Evolutionary conservation across 1,284 basidiomycete genomes (phyloP), one percentile per base, ranked within the genome.

Genomic region (Ganoderma meredithae): DNA sequence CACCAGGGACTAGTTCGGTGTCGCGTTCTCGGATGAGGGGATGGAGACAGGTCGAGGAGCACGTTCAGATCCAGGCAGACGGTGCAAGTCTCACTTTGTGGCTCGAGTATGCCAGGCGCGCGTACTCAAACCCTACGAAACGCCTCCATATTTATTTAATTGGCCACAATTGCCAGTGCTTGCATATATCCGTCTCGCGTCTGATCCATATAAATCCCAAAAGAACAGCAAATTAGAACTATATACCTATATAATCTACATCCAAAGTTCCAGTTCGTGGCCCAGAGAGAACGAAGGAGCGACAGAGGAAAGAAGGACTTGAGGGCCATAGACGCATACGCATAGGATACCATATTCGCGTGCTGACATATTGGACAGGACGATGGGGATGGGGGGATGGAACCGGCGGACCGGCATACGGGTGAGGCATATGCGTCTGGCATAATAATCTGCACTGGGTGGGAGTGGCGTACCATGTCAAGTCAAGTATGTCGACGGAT

Each of bases 261-360:
- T 41, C 39, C 55, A 56, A 33, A 56, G 53, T 56, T 56, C 53
- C n/a, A 22, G 33, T 25, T 60, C 58, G 39, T 40, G 13, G 39
- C 41, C 58, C 39, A 60, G 36, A 19, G 25, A 33, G n/a, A 56
- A 52, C 44, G 27, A 39, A 41, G 39, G 27, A 41, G 39, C 3
- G 15, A 43, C 40, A 9, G 40, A 49, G 25, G 47, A 49, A 19
- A 47, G 44, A 47, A 22, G 44, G 19, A 31, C 27, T 31, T 1
- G 43, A 59, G 56, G 44, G 63, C 65, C 60, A 62, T 62, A 66
- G 65, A 66, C 65, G 60, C 60, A 62, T 66, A 66, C 27, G 65
- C 60, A 66, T 62, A 62, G 9, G 47, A 49, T 39, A 62, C 40
- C 65, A 66, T 66, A 62, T 56, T 58, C 60, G 49, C 55, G 40